Evolutionary conservation across 2,329 filamentous ascomycete species (phyloP), one percentile per base, ranked within the genome.

Genomic region (Curvularia sp.): DNA sequence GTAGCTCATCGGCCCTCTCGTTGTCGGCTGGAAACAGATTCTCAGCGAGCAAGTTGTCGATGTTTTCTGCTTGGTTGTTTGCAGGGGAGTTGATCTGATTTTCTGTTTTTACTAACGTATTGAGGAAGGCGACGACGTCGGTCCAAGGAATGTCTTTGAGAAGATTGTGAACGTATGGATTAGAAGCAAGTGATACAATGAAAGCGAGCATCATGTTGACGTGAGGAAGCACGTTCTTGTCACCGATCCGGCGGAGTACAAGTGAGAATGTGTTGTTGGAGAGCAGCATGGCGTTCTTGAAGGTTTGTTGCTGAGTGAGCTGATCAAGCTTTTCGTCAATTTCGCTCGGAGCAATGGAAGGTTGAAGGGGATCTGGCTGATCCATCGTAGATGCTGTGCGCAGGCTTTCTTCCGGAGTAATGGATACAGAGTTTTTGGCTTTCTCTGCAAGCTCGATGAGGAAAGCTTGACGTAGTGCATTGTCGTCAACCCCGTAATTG

Each of bases 161-260:
- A 7, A 76, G 56, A 30, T 72, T 55, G 21, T 68, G 55, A 68
- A 74, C 70, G 68, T 75, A 72, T 74, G 53, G 49, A 42, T 70
- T 65, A 7, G 69, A 66, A 53, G 70, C 60, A 86, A 71, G 18
- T 78, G 73, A 13, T 57, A 70, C 74, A 82, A 91, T 69, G 64
- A 89, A 90, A 0, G 85, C 82, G 25, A 92, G 76, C 4, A 83
- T 82, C 0, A 86, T 82, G 63, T 91, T 88, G 0, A 89, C 67
- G 67, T 86, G 89, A 0, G 87, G 83, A 1, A 90, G 77, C 2
- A 86, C 82, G 59, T 87, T 87, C 2, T 80, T 77, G 43, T 89
- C 87, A 0, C 82, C 83, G 27, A 82, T 79, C 0, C 86, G 80
- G 2, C 75, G 73, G 7, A 88, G 78, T 1, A 84, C 80, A 1